Percentiles rank a stretch among this genome's conserved stretches.
Evolutionary conservation across 2,329 filamentous ascomycete species (phyloP).

Genomic region (Paramyrothecium sp.): DNA sequence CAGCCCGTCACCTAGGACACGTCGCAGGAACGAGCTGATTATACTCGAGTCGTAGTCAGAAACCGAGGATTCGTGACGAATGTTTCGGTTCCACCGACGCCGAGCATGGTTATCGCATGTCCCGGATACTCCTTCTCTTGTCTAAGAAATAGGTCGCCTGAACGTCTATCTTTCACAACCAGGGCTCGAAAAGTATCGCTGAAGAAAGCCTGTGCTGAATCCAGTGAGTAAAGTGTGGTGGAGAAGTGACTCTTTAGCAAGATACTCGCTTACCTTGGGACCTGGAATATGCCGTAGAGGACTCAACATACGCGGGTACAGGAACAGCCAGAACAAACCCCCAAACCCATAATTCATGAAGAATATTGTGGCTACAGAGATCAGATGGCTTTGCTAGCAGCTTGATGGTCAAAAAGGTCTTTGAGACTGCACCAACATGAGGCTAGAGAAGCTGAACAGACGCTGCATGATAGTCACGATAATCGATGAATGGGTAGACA

Average conservation of each 20-base stretch:
- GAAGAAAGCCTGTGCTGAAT: slow-evolving; percentile 7
- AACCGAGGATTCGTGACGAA: slow-evolving; percentile 20
- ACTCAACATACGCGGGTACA: slow-evolving; percentile 19
- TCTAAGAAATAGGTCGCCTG: slow-evolving; percentile 20
- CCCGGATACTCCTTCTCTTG: slow-evolving; percentile 19
- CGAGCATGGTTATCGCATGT: slow-evolving; percentile 17
- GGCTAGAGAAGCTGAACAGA: slow-evolving; percentile 19
- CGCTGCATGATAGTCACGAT: slow-evolving; percentile 6
- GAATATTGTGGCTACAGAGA: slow-evolving; percentile 7
- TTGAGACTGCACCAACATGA: slow-evolving; percentile 18
- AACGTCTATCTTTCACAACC: slow-evolving; percentile 14
- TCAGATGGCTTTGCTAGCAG: slow-evolving; percentile 14
- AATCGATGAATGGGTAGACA: no score
- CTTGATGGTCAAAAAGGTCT: slow-evolving; percentile 25
- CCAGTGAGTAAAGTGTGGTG: neutral
- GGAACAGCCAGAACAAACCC: slow-evolving; percentile 10
- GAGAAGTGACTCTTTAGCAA: no score
- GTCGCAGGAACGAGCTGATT: slow-evolving; percentile 46
- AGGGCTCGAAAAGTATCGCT: slow-evolving; percentile 15
- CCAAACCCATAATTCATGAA: slow-evolving; percentile 18
- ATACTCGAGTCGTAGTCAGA: slow-evolving; percentile 21
- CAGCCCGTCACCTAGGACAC: slow-evolving; percentile 57
- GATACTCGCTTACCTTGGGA: slow-evolving; percentile 14
- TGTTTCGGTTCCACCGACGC: slow-evolving; percentile 11
- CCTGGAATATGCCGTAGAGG: slow-evolving; percentile 18